Evolutionary conservation across 2,329 filamentous ascomycete genomes (phyloP), one percentile per base, ranked within the genome.

Genomic region (Pseudofabraea citricarpa): DNA sequence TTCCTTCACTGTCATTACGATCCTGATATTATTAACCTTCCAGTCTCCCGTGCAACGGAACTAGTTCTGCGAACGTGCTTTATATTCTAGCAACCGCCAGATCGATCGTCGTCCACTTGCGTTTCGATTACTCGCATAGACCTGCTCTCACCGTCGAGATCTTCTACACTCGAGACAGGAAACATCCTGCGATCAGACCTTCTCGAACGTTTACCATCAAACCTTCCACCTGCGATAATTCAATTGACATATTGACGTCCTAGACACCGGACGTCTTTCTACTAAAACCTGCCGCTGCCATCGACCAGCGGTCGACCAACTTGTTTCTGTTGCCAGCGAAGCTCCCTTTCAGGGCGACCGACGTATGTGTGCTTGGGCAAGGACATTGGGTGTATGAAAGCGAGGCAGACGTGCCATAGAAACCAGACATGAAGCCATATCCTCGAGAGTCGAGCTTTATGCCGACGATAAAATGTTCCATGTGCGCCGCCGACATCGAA

Each of bases 401-500:
- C 36, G 43, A 18, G 44, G 39, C 43, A 42, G 47, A 41, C 46
- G 42, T 23, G 27, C 32, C 16, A 32, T 43, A 21, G 16, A 33
- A 36, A 32, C 39, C 19, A 20, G 22, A 38, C 41, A 52, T 27
- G 29, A 6, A 37, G 61, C 56, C 55, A 58, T 65, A 50, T 8
- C 43, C 27, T 18, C 50, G 55, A 46, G 75, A 81, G 63, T 84
- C 80, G 63, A 75, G 77, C 64, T 80, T 90, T 52, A 72, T 93
- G 70, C 87, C 89, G 59, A 82, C 82, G 19, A 87, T 95, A 67
- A 95, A 91, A 73, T 95, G 89, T 67, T 94, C 89, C 41, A 81
- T 75, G 68, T 95, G 89, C 62, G 79, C 81, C 31, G 65, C 71
- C 31, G 79, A 90, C 57, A 87, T 95, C 47, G 84, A 90, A 60